phyloP scores from a whole-genome alignment of 23 red algal genomes.

The Gracilaria gracilis region DNA sequence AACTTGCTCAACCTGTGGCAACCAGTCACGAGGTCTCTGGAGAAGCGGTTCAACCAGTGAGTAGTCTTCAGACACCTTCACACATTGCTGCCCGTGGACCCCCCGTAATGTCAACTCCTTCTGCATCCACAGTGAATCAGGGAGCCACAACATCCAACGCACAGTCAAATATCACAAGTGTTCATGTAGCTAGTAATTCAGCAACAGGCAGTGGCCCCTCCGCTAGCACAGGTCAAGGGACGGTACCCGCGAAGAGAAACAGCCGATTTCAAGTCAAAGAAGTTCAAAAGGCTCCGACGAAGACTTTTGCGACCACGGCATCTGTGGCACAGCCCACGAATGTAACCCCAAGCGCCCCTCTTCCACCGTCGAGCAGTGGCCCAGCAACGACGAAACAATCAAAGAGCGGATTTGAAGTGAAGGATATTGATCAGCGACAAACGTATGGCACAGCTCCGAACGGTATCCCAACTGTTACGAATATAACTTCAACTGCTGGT shows the following conservation, averaged over 20 bases:
- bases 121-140: neutral
- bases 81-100: neutral
- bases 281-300: slow-evolving; percentile 22
- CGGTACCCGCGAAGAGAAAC: slow-evolving; percentile 32
- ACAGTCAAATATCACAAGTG: neutral
- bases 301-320: neutral
- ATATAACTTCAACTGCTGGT: slow-evolving; percentile 12
- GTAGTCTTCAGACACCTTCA: neutral
- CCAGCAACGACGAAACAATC: neutral
- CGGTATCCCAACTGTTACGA: neutral
- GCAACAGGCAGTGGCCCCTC: neutral
- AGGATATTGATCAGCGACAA: slow-evolving; percentile 61
- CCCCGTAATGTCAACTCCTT: slow-evolving; percentile 7
- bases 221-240: neutral
- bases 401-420: slow-evolving; percentile 73
- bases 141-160: too few relatives aligned
- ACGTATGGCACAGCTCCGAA: neutral
- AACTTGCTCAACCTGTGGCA: slow-evolving; percentile 1
- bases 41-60: slow-evolving; percentile 3
- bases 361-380: too few relatives aligned
- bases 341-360: too few relatives aligned
- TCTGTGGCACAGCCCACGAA: neutral
- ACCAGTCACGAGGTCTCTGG: neutral
- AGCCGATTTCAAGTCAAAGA: too few relatives aligned
- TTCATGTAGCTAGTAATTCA: too few relatives aligned